These are phyloP conservation scores for Corylus avellana DNA, from an alignment of 306 rosid species.

Conservation along the genomic window DNA sequence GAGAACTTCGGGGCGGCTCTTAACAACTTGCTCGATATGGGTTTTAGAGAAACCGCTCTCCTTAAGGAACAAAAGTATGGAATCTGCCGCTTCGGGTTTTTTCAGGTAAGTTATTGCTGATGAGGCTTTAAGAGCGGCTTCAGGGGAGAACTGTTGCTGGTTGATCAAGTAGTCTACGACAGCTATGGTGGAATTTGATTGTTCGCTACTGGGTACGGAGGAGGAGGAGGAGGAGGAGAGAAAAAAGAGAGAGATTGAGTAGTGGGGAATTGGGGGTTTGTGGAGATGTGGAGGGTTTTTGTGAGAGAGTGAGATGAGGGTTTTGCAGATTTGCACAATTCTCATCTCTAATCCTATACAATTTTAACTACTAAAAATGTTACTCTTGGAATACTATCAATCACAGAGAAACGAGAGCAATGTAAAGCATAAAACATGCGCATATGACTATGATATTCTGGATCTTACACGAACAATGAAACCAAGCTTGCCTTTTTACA, in stretches of 20 bases:
- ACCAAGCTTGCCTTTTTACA: not conserved
- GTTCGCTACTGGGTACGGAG: not conserved
- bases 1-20: slow-evolving; percentile 18
- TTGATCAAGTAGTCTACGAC: slow-evolving; percentile 29
- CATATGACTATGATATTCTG: not conserved
- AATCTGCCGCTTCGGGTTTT: slow-evolving; percentile 21
- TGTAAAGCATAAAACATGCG: not conserved
- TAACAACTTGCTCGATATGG: slow-evolving; percentile 31
- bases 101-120: slow-evolving; percentile 3
- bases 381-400: not conserved
- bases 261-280: not conserved
- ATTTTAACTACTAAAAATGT: not conserved
- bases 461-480: not conserved
- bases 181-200: slow-evolving; percentile 3
- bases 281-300: slow-evolving; percentile 6
- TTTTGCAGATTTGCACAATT: not conserved
- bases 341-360: not conserved
- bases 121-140: slow-evolving; percentile 35
- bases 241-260: slow-evolving; percentile 17
- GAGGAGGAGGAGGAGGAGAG: slow-evolving; percentile 28
- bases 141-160: slow-evolving; percentile 32
- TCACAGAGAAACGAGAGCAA: not conserved
- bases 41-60: slow-evolving; percentile 32
- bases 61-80: slow-evolving; percentile 26
- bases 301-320: not conserved